Evolutionary conservation across 2,329 filamentous ascomycete species (phyloP), one percentile per base, ranked within the genome.

Genomic region (Colletotrichum karsti): DNA sequence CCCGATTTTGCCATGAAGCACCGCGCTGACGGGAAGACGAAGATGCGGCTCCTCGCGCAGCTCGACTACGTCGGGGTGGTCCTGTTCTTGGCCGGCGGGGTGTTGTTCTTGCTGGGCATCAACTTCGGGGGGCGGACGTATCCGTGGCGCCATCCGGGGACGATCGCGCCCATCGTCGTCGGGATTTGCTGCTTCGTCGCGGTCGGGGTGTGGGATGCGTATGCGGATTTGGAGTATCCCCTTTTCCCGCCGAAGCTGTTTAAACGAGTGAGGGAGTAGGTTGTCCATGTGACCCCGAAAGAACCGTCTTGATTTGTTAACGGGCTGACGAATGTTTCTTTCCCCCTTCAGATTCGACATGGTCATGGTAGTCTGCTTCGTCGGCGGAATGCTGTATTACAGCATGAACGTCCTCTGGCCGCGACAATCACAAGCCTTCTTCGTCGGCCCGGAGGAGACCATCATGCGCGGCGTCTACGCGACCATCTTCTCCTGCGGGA

Each of bases 1-100:
- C 79, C 79, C 5, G 74, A 76, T 10, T 79, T 78, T 69, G 72
- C 72, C 39, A 76, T 77, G 54, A 80, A 80, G 73, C 77, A 76
- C 35, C 70, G 72, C n/a, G 55, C 20, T 4, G 72, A 76, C 12
- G 72, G 73, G 33, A 73, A 76, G 71, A 73, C 73, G 3, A 71
- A 71, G 39, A 65, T 69, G 68, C 71, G 73, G 70, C 68, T 74
- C 15, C 63, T 75, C 28, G 65, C 60, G 42, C 64, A 74, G 66
- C 71, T 76, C 12, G 74, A 76, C 61, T 76, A 71, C 46, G 69
- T 76, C 20, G 74, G 74, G 12, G 55, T 75, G 6, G 60, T 74
- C 4, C 71, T 77, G 26, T 77, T 78, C 60, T 64, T 73, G 1
- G 62, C 72, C 7, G 75, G 73, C 30, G 71, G 72, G 24, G 72